Percentiles rank a stretch among this genome's conserved stretches.
phyloP scores from a whole-genome alignment of 2,329 filamentous ascomycete species.

The Sporothrix globosa region DNA sequence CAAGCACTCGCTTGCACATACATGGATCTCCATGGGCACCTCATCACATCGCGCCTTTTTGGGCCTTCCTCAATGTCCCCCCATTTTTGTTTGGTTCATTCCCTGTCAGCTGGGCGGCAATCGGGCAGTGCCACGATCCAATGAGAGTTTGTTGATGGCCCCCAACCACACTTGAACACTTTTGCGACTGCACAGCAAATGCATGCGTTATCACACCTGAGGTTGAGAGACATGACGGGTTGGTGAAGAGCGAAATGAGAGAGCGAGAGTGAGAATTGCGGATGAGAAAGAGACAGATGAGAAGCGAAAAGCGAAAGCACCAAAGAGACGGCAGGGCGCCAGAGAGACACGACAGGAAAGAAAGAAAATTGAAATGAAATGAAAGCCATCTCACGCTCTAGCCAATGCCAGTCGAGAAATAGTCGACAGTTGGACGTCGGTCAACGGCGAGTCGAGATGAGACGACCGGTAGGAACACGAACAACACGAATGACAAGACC shows the following conservation, averaged over 20 bases:
- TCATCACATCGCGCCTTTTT: slow-evolving; percentile 20
- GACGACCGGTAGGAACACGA: neutral
- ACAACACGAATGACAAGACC: neutral
- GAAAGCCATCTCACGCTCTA: no score
- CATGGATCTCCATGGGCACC: neutral
- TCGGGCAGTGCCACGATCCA: slow-evolving; percentile 24
- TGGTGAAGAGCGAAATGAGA: neutral
- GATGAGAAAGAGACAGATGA: slow-evolving; percentile 3
- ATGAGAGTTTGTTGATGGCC: neutral
- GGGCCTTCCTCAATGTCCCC: neutral
- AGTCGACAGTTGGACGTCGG: neutral
- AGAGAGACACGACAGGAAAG: neutral
- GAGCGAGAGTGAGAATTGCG: neutral
- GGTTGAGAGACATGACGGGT: neutral
- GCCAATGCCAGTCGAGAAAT: neutral
- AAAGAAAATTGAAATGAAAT: neutral
- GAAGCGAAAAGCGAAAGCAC: neutral
- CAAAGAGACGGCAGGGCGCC: neutral
- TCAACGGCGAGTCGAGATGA: neutral
- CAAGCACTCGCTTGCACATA: neutral
- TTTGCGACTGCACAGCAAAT: neutral
- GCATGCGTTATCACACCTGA: neutral
- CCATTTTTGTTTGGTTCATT: neutral
- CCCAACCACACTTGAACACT: neutral
- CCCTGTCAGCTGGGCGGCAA: slow-evolving; percentile 29